These are phyloP conservation scores for Tetrapisispora taiwanensis DNA, from an alignment of 805 yeast genomes.

Conservation along the genomic window DNA sequence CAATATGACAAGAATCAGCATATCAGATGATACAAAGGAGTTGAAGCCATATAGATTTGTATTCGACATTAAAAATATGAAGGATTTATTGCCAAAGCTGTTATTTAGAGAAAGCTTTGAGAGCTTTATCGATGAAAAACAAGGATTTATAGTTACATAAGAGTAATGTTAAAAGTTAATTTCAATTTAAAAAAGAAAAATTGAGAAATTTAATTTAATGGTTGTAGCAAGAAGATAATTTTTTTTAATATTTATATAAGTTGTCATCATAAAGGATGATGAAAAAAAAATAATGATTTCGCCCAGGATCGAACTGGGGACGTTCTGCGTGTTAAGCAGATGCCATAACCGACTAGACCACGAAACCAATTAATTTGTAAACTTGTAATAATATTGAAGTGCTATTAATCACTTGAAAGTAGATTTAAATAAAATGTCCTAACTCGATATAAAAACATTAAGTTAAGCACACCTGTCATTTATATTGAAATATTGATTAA, in stretches of 20 bases:
- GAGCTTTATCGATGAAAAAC: slow-evolving; percentile 16
- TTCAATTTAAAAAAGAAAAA: too few species aligned
- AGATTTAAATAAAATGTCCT: too few species aligned
- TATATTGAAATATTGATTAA: too few species aligned
- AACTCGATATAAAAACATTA: too few species aligned
- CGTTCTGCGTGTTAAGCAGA: slow-evolving; percentile 99
- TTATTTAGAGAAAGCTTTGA: slow-evolving; percentile 14
- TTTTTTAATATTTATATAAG: neutral
- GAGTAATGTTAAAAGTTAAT: too few species aligned
- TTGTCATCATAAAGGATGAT: too few species aligned
- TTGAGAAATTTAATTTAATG: too few species aligned
- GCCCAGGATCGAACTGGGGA: slow-evolving; percentile 99
- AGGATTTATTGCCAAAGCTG: slow-evolving; percentile 10
- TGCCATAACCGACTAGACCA: slow-evolving; percentile 99
- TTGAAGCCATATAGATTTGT: slow-evolving; percentile 6
- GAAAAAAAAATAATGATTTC: slow-evolving; percentile 57
- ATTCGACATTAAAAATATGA: slow-evolving; percentile 15
- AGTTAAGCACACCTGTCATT: too few species aligned
- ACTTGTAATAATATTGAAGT: neutral
- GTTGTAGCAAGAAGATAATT: neutral
- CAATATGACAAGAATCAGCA: slow-evolving; percentile 6
- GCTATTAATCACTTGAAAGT: too few species aligned
- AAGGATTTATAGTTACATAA: slow-evolving; percentile 15
- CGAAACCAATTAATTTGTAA: slow-evolving; percentile 47
- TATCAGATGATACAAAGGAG: neutral